phyloP scores from a whole-genome alignment of 441 rosid species.

The Eruca vesicaria region DNA sequence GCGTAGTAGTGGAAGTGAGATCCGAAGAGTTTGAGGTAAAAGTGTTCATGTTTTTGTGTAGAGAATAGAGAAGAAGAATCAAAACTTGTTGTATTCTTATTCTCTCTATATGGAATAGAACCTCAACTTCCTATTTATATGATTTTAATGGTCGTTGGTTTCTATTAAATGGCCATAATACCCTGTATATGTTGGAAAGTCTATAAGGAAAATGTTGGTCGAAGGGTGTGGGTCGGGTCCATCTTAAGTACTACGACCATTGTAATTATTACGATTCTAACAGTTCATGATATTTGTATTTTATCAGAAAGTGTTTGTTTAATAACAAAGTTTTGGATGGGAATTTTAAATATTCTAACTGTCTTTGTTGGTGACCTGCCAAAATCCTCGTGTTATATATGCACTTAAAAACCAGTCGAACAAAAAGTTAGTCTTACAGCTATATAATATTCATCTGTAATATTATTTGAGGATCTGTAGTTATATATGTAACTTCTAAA shows the following conservation, averaged over 20 bases:
- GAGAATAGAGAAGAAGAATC: not conserved
- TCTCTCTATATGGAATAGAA: conserved; percentile 18
- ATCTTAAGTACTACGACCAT: conserved; percentile 18
- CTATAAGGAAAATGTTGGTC: not conserved
- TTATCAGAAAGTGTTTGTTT: not conserved
- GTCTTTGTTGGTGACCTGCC: conserved; percentile 30
- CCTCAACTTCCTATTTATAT: conserved; percentile 17
- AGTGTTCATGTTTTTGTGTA: conserved; percentile 10
- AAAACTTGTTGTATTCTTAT: not conserved
- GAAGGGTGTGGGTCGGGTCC: conserved; percentile 23
- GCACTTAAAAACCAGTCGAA: conserved; percentile 4
- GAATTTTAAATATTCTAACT: not conserved
- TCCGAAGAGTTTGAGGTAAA: conserved; percentile 26
- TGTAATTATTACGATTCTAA: conserved; percentile 1
- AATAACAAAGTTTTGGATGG: not conserved
- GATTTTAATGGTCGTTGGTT: not conserved
- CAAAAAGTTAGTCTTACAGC: not conserved
- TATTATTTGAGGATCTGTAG: not conserved
- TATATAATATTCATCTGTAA: not conserved
- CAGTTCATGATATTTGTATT: not conserved
- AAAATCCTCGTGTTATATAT: conserved; percentile 26
- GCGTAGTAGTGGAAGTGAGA: not conserved
- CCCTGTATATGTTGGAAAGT: not conserved
- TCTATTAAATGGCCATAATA: not conserved
- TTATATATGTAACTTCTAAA: not conserved